Base-by-base conservation (phyloP, 225 moss, liverwort and hornwort species). In the Asterella californica region DNA sequence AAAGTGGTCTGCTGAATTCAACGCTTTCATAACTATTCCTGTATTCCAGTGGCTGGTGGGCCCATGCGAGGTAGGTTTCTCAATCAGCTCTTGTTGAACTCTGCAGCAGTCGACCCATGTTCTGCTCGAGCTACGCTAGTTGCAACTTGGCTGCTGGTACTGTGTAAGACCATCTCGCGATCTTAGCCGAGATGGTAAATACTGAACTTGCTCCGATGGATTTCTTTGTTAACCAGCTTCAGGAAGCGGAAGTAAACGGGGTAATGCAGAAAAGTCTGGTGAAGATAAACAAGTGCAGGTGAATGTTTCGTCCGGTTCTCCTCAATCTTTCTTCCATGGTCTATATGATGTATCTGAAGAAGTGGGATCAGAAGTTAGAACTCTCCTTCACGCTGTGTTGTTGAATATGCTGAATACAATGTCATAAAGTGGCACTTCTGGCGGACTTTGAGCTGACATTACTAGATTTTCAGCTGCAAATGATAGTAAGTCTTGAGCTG, bases 11-110 rank as follows among this genome's bases (percentile, higher is more conserved):
- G 91, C 91, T 29, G 97, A 99, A 81, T 76, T 99, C 70, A 99
- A 99, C 63, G 97, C 97, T 30, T 93, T 93, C 81, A 92, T 99
- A 68, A 99, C 97, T 54, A 94, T 99, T 66, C 97, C 97, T 34
- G 92, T 90, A 49, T 99, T 99, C 65, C 88, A 99, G 81, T 99
- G 97, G 97, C 90, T 99, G 53, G 97, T 99, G 54, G 97, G 97
- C 17, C 97, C 97, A 71, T 92, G 94, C 62, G 91, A 92, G 86
- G 96, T 96, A 76, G 47, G 71, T 82, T 61, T 24, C 11, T 50
- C 67, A 38, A 59, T 4, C 9, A 74, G 33, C 32, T 19, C 12
- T 25, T 71, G 71, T 22, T 25, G 45, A n/a, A 22, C 5, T n/a
- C n/a, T n/a, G n/a, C n/a, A n/a, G n/a, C n/a, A n/a, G n/a, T 45